phyloP scores from a whole-genome alignment of 2,329 filamentous ascomycete genomes.

The Whalleya microplaca region DNA sequence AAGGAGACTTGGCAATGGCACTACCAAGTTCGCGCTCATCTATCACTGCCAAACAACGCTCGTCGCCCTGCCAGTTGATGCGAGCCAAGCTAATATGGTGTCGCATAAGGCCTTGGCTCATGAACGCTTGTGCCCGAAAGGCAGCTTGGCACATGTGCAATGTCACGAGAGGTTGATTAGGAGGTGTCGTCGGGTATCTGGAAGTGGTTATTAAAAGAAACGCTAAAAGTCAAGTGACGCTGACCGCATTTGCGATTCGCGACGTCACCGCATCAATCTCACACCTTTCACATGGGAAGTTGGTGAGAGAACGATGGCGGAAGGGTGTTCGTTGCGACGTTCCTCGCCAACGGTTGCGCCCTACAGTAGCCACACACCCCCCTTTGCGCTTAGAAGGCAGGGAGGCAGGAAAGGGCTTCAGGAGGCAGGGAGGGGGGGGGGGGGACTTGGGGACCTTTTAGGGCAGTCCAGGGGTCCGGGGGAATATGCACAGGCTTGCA shows the following conservation, averaged over 20 bases:
- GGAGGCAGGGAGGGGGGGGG: too few species aligned
- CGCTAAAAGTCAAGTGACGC: conserved; percentile 24
- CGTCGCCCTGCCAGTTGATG: conserved; percentile 22
- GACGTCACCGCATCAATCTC: background rate
- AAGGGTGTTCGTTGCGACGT: background rate
- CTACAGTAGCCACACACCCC: background rate
- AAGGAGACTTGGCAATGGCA: conserved; percentile 35
- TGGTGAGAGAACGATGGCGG: background rate
- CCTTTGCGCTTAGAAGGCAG: background rate
- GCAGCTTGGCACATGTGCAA: conserved; percentile 30
- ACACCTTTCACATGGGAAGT: background rate
- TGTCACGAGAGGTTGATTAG: conserved; percentile 27
- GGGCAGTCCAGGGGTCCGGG: conserved; percentile 1
- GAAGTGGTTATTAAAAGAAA: conserved; percentile 11
- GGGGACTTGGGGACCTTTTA: background rate
- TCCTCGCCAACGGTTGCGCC: background rate
- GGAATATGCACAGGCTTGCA: background rate
- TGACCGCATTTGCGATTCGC: conserved; percentile 14
- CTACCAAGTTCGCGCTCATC: conserved; percentile 27
- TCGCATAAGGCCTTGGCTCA: conserved; percentile 26
- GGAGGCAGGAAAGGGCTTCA: too few species aligned
- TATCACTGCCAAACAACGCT: conserved; percentile 22
- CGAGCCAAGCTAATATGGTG: conserved; percentile 31
- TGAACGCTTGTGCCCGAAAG: conserved; percentile 19
- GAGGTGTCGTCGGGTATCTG: conserved; percentile 20